Conservation (phyloP, 306 rosid species). For the Casuarina glauca region DNA sequence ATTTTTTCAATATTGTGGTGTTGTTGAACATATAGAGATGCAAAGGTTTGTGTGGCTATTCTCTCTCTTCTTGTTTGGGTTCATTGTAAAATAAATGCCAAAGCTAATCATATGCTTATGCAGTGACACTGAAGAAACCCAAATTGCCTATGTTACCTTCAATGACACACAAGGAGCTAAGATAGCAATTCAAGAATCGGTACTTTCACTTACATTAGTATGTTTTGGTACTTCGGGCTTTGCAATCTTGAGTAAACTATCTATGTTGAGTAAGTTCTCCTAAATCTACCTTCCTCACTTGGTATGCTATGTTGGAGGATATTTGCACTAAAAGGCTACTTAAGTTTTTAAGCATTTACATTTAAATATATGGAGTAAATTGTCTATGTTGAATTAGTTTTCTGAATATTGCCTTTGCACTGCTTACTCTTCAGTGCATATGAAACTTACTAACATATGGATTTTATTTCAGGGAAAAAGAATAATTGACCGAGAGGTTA, state of each 20-base stretch:
- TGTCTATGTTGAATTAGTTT: no score
- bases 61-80: background rate
- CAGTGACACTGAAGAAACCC: conserved; percentile 85
- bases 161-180: conserved; percentile 89
- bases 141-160: conserved; percentile 88
- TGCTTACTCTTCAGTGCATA: conserved; percentile 2
- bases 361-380: no score
- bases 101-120: conserved; percentile 30
- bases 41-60: conserved; percentile 45
- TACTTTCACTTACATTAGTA: conserved; percentile 33
- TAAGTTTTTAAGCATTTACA: no score
- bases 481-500: conserved; percentile 76
- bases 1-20: conserved; percentile 93
- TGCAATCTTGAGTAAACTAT: background rate
- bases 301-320: no score
- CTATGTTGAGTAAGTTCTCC: no score
- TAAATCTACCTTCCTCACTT: no score
- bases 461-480: conserved; percentile 77
- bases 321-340: background rate
- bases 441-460: conserved; percentile 16
- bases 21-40: conserved; percentile 79
- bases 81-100: background rate
- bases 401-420: no score
- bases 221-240: background rate
- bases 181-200: conserved; percentile 87